These are phyloP conservation scores for Aureobasidium musti DNA, from an alignment of 2,329 filamentous ascomycete species.

Conservation along the genomic window DNA sequence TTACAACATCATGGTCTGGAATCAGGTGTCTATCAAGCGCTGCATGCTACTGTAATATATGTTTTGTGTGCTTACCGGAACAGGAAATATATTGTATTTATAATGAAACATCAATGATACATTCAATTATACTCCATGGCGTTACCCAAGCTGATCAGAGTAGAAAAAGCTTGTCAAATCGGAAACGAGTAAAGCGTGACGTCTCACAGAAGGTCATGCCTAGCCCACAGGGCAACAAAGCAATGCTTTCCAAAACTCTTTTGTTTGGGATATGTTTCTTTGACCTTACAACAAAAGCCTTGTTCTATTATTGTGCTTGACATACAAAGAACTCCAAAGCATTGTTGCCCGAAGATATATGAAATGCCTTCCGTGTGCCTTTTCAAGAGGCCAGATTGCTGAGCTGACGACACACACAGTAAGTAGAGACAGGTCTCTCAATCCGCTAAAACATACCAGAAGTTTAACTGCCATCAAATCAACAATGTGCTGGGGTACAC, in stretches of 20 bases:
- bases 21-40: neutral
- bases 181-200: neutral
- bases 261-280: neutral
- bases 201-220: neutral
- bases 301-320: neutral
- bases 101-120: neutral
- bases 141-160: neutral
- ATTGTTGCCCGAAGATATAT: neutral
- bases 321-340: neutral
- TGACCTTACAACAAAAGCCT: neutral
- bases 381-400: neutral
- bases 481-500: neutral
- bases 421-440: conserved; percentile 12
- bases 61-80: neutral
- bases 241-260: neutral
- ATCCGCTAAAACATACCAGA: neutral
- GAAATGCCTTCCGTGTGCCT: neutral
- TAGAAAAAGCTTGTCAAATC: neutral
- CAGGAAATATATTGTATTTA: neutral
- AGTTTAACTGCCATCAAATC: neutral
- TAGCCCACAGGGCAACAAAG: neutral
- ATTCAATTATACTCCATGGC: neutral
- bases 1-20: neutral
- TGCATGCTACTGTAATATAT: neutral
- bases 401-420: neutral